Base-by-base conservation (phyloP, 495 filamentous ascomycete genomes). In the Trichoderma asperelloides region DNA sequence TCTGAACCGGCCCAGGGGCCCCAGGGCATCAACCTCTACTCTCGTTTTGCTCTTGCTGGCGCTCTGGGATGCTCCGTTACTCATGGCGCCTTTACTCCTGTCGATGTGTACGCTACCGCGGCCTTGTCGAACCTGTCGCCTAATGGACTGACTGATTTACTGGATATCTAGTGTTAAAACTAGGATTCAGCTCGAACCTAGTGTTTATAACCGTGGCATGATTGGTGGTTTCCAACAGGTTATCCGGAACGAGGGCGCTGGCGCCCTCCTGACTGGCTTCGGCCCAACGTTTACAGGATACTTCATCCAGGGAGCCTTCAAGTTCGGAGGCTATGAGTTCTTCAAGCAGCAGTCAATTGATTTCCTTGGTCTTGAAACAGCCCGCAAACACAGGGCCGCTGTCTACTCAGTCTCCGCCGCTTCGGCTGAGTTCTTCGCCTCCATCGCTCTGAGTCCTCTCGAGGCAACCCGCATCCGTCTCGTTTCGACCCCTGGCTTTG, bases 391-490 rank as follows among this genome's bases (percentile, higher is more conserved):
- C 86, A 87, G 92, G 69, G 96, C 91, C 45, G 89, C 87, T 68
- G 87, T 96, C 77, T 96, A 96, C 85, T 88, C 94, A 66, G 91
- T 87, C 73, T 95, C 92, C 28, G 85, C 92, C 68, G 92, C 88
- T 70, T 74, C 82, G 69, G 92, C 92, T 73, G 92, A 96, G 81
- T 96, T 96, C 88, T 93, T 96, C 77, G 92, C 92, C 79, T 89
- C 93, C 77, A 93, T 96, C 77, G 92, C 91, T 67, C 91, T 96
- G 68, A 96, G 92, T 87, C 92, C 92, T 68, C 88, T 96, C 51
- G 92, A 96, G 85, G 92, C 92, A 70, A 96, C 92, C 77, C 89
- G 92, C 86, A 96, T 96, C 77, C 91, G 92, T 85, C 91, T 96
- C 78, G 92, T 96, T 45, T 94, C 91, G 55, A 84, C 96, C 82